Percentiles rank a stretch among this genome's conserved stretches.
Evolutionary conservation across 495 filamentous ascomycete species (phyloP).

Genomic region (Penicillium simplicissimum): DNA sequence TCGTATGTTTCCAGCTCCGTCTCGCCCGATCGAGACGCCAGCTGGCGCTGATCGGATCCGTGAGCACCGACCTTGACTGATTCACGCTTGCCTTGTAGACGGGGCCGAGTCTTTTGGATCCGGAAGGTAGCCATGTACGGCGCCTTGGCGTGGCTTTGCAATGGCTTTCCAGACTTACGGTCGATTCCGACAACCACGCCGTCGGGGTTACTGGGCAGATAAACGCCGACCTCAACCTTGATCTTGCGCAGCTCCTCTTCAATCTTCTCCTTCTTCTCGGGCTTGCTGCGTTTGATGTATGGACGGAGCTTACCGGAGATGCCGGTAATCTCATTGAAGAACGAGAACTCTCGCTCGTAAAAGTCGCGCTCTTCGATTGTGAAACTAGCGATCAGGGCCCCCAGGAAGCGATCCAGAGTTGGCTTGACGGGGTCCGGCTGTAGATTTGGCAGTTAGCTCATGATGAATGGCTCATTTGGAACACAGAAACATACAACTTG

Average conservation of each 20-base stretch:
- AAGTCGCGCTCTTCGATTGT: constrained; percentile 74
- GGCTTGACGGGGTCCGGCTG: constrained; percentile 92
- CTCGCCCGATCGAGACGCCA: constrained; percentile 49
- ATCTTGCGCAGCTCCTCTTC: constrained; percentile 98
- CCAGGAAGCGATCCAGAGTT: constrained; percentile 86
- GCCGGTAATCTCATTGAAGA: constrained; percentile 95
- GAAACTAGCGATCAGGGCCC: constrained; percentile 79
- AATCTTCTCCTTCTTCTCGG: constrained; percentile 98
- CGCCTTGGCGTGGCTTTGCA: constrained; percentile 97
- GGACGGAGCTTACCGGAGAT: constrained; percentile 95
- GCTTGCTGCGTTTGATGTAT: constrained; percentile 87
- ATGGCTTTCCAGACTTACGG: constrained; percentile 92
- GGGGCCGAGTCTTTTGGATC: constrained; percentile 75
- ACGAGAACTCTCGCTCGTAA: constrained; percentile 93
- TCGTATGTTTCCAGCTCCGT: constrained; percentile 63
- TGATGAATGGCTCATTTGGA: not conserved
- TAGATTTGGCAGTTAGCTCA: constrained; percentile 41
- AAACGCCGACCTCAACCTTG: constrained; percentile 93
- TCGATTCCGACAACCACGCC: constrained; percentile 97
- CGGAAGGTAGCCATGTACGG: constrained; percentile 99
- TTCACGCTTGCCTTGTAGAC: constrained; percentile 25
- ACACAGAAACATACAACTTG: constrained; percentile 66
- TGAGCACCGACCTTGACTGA: constrained; percentile 8
- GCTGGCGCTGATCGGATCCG: constrained; percentile 51
- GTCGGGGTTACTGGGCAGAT: constrained; percentile 95